Base-by-base conservation (phyloP, 352 stramenopile species). In the Globisporangium abappressorium region DNA sequence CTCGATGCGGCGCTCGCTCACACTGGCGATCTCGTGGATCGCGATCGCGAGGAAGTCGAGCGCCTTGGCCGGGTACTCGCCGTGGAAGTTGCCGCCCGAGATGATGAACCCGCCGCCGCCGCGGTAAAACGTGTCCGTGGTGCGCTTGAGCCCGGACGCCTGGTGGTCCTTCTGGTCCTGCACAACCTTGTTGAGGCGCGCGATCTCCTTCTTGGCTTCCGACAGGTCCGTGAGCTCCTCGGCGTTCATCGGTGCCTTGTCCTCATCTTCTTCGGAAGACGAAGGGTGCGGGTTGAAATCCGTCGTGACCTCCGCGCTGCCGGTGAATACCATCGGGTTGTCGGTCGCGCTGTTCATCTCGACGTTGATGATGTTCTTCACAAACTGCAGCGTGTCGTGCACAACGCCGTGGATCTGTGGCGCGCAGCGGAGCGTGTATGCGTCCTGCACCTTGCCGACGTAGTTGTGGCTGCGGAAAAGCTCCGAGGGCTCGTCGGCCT, bases 291-390 rank as follows among this genome's bases (percentile, higher is more conserved):
- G 77, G 46, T 76, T 71, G 34, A 85, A 75, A 49, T 93, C 85
- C 8, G 84, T 89, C 7, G 82, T 85, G 53, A 92, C 82, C 34
- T 92, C 77, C 0, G 84, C 84, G 34, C 80, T 84, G 47, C 84
- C 79, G 12, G 84, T 88, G 74, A 93, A 92, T 46, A 93, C 89
- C 88, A 96, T 97, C 57, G 90, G 90, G 82, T 97, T 97, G 76
- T 97, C 90, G 1, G 89, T 96, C 0, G 84, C 87, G 51, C 82
- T 94, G 79, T 97, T 97, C 81, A 97, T 92, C 73, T 97, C 89
- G n/a, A 92, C 84, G 57, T 92, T 82, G 63, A 97, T 80, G 53
- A 97, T 81, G 34, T 79, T 79, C 59, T 85, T 87, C 36, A 97
- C 90, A 62, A 96, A 97, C 61, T 80, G 70, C 65, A 96, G 86